These are phyloP conservation scores for Picochlorum costavermella DNA, from an alignment of 139 green algal species.

Conservation along the genomic window DNA sequence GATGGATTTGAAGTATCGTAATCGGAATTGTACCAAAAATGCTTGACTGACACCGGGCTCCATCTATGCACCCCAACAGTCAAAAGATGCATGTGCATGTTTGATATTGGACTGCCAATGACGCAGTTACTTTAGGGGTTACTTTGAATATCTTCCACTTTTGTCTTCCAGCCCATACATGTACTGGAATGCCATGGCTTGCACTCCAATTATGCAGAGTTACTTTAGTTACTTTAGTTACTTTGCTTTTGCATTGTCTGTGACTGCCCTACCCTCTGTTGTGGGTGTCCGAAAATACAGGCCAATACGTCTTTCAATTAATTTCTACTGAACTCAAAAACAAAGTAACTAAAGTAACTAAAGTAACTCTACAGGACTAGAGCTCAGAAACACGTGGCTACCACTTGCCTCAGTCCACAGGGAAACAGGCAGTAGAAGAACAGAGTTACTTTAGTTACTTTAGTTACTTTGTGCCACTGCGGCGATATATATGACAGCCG, in stretches of 20 bases:
- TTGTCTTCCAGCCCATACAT: conserved; percentile 4
- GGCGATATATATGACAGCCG: background rate
- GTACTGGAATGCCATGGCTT: conserved; percentile 1
- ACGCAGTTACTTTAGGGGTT: conserved; percentile 3
- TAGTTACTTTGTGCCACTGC: conserved; percentile 1
- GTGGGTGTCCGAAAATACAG: background rate
- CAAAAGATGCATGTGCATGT: background rate
- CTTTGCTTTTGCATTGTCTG: conserved; percentile 4
- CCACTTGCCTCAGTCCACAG: background rate
- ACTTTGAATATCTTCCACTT: conserved; percentile 4
- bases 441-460: conserved; percentile 1
- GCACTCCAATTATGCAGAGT: conserved; percentile 3
- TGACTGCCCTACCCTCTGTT: background rate
- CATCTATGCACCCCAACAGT: background rate
- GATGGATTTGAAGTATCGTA: background rate
- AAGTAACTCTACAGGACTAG: conserved; percentile 3
- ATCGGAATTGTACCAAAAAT: conserved; percentile 3
- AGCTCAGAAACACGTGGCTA: conserved; percentile 1
- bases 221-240: conserved; percentile 5
- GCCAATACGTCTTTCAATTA: background rate
- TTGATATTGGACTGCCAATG: background rate
- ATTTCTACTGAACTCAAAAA: conserved; percentile 4
- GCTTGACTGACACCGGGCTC: background rate
- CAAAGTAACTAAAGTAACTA: conserved; percentile 6
- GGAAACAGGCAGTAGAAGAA: conserved; percentile 4